Evolutionary conservation across 2,329 filamentous ascomycete species (phyloP), one percentile per base, ranked within the genome.

Genomic region (Microsporum audouinii): DNA sequence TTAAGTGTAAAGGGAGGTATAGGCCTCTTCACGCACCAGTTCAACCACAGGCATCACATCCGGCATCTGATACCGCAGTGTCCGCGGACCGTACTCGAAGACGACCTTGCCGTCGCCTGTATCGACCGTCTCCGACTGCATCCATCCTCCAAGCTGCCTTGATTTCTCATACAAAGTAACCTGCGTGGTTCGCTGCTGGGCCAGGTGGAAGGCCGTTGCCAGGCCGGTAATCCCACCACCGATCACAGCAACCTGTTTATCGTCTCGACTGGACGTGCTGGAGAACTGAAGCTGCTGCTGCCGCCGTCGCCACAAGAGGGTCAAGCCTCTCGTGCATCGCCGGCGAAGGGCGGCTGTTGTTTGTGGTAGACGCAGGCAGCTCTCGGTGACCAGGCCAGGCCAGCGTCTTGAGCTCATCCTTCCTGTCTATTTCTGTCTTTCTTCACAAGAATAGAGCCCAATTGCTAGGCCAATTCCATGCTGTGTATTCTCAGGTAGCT

Each of bases 191-290:
- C 88, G 80, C 68, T 85, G 78, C 66, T 83, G 83, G 10, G 85
- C 79, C 51, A 96, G 79, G 72, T 89, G 91, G 77, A 89, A 89
- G 34, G 90, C 89, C 43, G 85, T 81, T 39, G 87, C 83, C 56
- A 96, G 81, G 58, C 91, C 91, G 1, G 89, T 94, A 70, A 96
- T 85, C 45, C 91, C 91, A 63, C 86, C 89, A 59, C 91, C 91
- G 34, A 95, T 73, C 58, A 95, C 79, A 29, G 88, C 89, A 17
- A 66, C 61, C 3, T 51, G 43, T 47, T 47, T 47, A 14, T 51
- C 41, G 34, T 60, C n/a, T 31, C n/a, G 55, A 10, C 5, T 23
- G 17, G 55, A 7, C 55, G 31, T 39, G 55, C 17, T 29, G 34
- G 31, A n/a, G 10, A n/a, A 10, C 31, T 33, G 49, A 33, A 53